phyloP scores from a whole-genome alignment of 768 basidiomycete genomes.

The Pisolithus sp. region DNA sequence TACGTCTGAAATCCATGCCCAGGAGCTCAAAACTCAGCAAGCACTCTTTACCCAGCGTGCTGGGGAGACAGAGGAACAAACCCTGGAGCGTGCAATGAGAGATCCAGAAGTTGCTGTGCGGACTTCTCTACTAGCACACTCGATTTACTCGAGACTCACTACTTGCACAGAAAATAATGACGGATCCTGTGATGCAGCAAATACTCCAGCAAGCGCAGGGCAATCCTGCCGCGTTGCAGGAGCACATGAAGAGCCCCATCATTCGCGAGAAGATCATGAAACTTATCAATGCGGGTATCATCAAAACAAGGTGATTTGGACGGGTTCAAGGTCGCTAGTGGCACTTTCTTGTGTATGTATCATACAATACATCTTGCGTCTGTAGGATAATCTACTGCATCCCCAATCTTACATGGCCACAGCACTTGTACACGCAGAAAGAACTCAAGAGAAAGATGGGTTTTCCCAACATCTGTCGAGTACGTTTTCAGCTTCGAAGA shows the following conservation, averaged over 20 bases:
- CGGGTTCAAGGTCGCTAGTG: slow-evolving; percentile 4
- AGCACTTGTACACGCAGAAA: not conserved
- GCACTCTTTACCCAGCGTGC: slow-evolving; percentile 74
- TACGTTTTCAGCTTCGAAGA: slow-evolving; percentile 39
- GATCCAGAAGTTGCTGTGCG: slow-evolving; percentile 93
- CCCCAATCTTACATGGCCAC: not conserved
- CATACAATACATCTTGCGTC: slow-evolving; percentile 12
- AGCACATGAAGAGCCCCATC: slow-evolving; percentile 92
- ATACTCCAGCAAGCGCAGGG: slow-evolving; percentile 92
- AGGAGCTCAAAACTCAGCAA: slow-evolving; percentile 74
- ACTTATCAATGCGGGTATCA: slow-evolving; percentile 88
- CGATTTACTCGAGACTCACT: slow-evolving; percentile 2
- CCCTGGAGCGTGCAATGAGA: slow-evolving; percentile 88
- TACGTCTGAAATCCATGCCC: slow-evolving; percentile 72
- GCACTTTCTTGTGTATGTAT: slow-evolving; percentile 14
- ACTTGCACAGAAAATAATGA: slow-evolving; percentile 64
- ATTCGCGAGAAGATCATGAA: slow-evolving; percentile 82
- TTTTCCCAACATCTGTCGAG: slow-evolving; percentile 73
- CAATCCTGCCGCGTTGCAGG: slow-evolving; percentile 83
- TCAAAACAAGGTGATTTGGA: slow-evolving; percentile 64
- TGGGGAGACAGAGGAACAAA: slow-evolving; percentile 88
- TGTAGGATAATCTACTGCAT: slow-evolving; percentile 20
- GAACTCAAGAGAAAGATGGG: slow-evolving; percentile 27
- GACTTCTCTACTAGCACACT: slow-evolving; percentile 9
- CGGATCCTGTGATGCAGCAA: slow-evolving; percentile 87